Conservation (phyloP, 1,284 basidiomycete genomes). For the Ceratobasidium sp. region DNA sequence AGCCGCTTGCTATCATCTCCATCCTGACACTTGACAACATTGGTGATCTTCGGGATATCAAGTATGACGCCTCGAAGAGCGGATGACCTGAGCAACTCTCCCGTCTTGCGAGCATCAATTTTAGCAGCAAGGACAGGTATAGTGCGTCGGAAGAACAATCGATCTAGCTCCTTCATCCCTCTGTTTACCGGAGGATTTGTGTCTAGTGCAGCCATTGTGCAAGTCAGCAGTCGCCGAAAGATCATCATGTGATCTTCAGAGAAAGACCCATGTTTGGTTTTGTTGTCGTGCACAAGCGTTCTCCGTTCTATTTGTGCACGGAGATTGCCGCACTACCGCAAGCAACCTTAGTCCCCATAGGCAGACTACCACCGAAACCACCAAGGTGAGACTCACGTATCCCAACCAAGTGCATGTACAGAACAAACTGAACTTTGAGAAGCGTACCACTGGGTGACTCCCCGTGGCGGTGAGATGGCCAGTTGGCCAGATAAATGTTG, state of each 20-base stretch:
- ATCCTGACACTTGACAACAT: conserved; percentile 62
- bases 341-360: too few species aligned
- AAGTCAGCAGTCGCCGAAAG: conserved; percentile 23
- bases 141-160: conserved; percentile 71
- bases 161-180: conserved; percentile 68
- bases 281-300: conserved; percentile 49
- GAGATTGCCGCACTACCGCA: conserved; percentile 45
- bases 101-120: conserved; percentile 71
- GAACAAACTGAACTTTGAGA: too few species aligned
- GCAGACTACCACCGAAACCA: too few species aligned
- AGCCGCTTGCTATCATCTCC: conserved; percentile 67
- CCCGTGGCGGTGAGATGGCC: too few species aligned
- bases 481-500: too few species aligned
- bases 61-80: conserved; percentile 15
- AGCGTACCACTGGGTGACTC: too few species aligned
- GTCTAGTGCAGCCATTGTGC: conserved; percentile 41
- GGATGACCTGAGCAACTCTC: conserved; percentile 62
- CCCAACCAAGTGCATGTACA: too few species aligned
- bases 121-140: conserved; percentile 77
- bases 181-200: conserved; percentile 56
- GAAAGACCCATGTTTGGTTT: conserved; percentile 12
- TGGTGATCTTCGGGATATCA: conserved; percentile 39
- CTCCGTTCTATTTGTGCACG: conserved; percentile 51
- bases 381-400: too few species aligned
- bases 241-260: conserved; percentile 16